Evolutionary conservation across 2,329 filamentous ascomycete genomes (phyloP), one percentile per base, ranked within the genome.

Genomic region (Clonostachys rhizophaga): DNA sequence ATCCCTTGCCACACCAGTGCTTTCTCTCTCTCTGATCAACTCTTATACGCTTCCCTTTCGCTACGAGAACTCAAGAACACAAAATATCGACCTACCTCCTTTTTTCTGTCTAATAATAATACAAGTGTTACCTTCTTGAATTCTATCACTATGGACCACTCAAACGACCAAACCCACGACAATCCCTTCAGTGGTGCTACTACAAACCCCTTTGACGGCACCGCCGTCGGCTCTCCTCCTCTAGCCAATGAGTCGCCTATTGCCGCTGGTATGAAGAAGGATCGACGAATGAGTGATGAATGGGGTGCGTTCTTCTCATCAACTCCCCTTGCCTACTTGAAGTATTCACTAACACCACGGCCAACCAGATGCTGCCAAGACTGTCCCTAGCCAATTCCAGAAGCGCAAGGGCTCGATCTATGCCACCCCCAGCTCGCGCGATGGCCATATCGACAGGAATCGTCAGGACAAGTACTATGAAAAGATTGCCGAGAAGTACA

Each of bases 341-440:
- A 20, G 18, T 14, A 40, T 24, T 34, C 18, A 44, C 48, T 49
- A 41, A 52, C 42, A 5, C 6, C 33, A 18, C 14, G 7, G 41
- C 16, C 13, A 33, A 35, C 50, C 43, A 81, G 83, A 87, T 63
- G 83, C 83, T 5, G 75, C 78, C 54, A 86, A 86, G 64, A 82
- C 84, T 0, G 80, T 80, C 2, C 83, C 83, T 10, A 83, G 77
- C 52, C 79, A 80, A 42, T 86, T 87, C 68, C 83, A 87, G 64
- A 84, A 84, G 67, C 78, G 80, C 58, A 81, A 84, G 65, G 83
- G 83, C 47, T 85, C 79, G 59, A 84, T 86, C 64, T 85, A 82
- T 60, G 79, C 81, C 42, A 87, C 84, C 9, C 83, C 80, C 3
- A 70, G 70, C 56, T 84, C 79, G 20, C 76, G 83, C 49, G 84